Conservation (phyloP, 2,329 filamentous ascomycete genomes). For the Claviceps cyperi region DNA sequence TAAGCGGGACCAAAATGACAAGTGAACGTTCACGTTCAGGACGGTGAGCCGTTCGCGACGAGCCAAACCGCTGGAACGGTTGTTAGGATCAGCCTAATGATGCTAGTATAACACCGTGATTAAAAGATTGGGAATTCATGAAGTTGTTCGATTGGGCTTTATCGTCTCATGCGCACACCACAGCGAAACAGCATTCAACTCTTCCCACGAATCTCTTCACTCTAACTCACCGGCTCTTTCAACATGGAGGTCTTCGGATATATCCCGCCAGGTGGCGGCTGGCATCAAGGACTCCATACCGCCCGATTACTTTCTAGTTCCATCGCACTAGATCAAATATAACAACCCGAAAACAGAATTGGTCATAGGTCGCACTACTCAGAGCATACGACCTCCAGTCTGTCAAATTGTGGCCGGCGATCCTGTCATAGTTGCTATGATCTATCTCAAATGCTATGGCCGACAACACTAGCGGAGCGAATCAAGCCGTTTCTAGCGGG, state of each 20-base stretch:
- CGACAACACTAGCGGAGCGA: slow-evolving; percentile 21
- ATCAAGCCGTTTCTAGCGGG: slow-evolving; percentile 17
- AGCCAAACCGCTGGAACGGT: too few relatives aligned
- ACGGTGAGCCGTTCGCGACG: too few relatives aligned
- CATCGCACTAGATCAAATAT: slow-evolving; percentile 45
- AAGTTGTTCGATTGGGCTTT: slow-evolving; percentile 2
- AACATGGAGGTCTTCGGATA: slow-evolving; percentile 19
- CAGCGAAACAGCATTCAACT: neutral
- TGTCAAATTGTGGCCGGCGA: slow-evolving; percentile 42
- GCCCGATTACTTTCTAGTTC: slow-evolving; percentile 38
- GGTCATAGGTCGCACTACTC: slow-evolving; percentile 20
- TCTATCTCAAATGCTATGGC: slow-evolving; percentile 39
- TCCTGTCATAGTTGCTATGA: slow-evolving; percentile 44
- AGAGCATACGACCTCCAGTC: slow-evolving; percentile 24
- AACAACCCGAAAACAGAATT: slow-evolving; percentile 34
- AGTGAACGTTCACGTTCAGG: too few relatives aligned
- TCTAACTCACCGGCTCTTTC: neutral
- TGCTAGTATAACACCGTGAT: too few relatives aligned
- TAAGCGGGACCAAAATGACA: too few relatives aligned
- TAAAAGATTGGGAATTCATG: neutral
- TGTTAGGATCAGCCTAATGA: too few relatives aligned
- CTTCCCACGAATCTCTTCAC: neutral
- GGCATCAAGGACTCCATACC: slow-evolving; percentile 59
- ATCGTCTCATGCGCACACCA: slow-evolving; percentile 7
- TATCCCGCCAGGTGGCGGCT: slow-evolving; percentile 33